A percentile compares a stretch with the other conserved stretches of the same genome.
Conservation (phyloP, 495 filamentous ascomycete genomes). For the Neurospora sp. region DNA sequence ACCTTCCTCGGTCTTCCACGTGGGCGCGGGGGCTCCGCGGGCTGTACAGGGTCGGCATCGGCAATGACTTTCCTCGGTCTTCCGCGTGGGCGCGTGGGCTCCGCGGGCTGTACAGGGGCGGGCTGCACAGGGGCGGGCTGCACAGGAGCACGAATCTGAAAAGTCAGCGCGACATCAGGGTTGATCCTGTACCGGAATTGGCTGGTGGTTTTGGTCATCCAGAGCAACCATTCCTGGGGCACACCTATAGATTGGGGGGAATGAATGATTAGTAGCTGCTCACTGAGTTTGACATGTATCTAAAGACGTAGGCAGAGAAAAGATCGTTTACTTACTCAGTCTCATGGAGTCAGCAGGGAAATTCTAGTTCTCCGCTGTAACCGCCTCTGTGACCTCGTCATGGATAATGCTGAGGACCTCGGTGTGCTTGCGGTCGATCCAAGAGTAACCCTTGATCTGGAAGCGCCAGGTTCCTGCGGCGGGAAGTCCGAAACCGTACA, state of each 20-base stretch:
- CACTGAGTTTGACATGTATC: background rate
- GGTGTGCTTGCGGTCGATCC: background rate
- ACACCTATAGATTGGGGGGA: background rate
- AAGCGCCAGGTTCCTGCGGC: background rate
- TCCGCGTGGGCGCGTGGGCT: background rate
- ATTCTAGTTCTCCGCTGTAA: background rate
- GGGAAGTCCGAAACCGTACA: background rate
- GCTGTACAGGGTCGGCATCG: background rate
- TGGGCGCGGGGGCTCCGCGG: background rate
- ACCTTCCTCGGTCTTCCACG: background rate
- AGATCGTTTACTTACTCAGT: background rate
- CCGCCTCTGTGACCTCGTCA: background rate
- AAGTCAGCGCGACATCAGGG: background rate
- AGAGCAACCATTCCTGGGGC: background rate
- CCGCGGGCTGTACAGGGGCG: background rate
- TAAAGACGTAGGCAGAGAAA: background rate
- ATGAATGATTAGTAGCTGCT: background rate
- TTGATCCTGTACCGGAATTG: background rate
- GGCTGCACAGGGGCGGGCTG: background rate
- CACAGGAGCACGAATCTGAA: background rate
- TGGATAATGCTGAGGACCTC: background rate
- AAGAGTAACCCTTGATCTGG: background rate
- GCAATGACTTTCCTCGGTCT: background rate
- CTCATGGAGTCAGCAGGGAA: background rate
- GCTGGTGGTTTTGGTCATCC: background rate